Evolutionary conservation across 352 stramenopile species (phyloP), one percentile per base, ranked within the genome.

Genomic region (Pythium aristosporum): DNA sequence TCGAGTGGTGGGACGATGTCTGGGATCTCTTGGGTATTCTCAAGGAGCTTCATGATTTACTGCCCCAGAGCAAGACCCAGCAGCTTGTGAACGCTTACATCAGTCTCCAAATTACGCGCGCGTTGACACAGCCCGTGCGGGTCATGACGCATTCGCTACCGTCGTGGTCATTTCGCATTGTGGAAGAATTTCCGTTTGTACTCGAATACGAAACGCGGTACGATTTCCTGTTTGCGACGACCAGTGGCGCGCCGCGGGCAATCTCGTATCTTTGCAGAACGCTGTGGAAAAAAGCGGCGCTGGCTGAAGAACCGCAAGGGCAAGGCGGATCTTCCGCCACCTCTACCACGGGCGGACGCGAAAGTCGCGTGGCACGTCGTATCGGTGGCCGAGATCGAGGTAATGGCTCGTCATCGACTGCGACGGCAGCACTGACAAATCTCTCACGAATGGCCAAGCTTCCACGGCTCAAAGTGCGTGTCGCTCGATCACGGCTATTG

Each of bases 381-480:
- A 63, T 72, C 28, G 57, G 59, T 44, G 60, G 59, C 41, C 68
- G 77, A n/a, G 74, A 89, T 47, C 65, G 73, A 9, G 64, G 65
- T 20, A 74, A 52, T 68, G 67, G 72, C 0, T 65, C 73, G 0
- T 71, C 74, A 1, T 79, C 59, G 16, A 57, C 9, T 44, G 61
- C 61, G 36, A 67, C 79, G 0, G 65, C 72, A 16, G 74, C 71
- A 15, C 49, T 91, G 8, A 67, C 75, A 2, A 85, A 79, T 37
- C 71, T 91, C 30, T 70, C 79, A 2, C 74, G 80, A 48, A 90
- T 91, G 71, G 81, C 87, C 7, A 91, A 89, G 54, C 74, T 92
- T 10, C 81, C 81, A 43, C 84, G 84, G 2, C 63, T 92, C 2
- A 92, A 92, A 67, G 84, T 92, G 3, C 81, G 84, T 12, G 84